phyloP scores from a whole-genome alignment of 805 yeast species.

The Myxozyma melibiosi region DNA sequence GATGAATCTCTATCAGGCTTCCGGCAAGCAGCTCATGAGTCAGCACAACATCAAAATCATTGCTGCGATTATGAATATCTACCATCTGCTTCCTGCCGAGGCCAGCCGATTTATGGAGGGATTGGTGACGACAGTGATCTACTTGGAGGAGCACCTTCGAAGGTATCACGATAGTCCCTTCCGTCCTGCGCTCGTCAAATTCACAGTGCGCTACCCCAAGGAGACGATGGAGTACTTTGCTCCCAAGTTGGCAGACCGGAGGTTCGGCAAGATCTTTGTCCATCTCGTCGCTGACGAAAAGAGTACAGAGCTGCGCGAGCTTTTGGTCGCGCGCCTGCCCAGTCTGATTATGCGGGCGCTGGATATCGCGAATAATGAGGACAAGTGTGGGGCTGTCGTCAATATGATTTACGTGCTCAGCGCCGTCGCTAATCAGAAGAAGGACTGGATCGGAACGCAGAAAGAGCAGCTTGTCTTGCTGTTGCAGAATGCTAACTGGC shows the following conservation, averaged over 20 bases:
- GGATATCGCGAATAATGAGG: constrained; percentile 55
- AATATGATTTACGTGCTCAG: constrained; percentile 68
- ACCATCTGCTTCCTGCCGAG: constrained; percentile 87
- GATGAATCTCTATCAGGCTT: constrained; percentile 67
- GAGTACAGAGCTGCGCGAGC: constrained; percentile 59
- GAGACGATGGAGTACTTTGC: constrained; percentile 73
- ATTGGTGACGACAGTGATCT: constrained; percentile 71
- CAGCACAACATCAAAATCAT: constrained; percentile 85
- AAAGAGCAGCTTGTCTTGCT: constrained; percentile 41
- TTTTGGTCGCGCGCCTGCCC: constrained; percentile 56
- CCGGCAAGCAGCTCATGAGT: constrained; percentile 76
- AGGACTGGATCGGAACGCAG: constrained; percentile 62
- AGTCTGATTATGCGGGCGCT: constrained; percentile 52
- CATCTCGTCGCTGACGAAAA: constrained; percentile 61
- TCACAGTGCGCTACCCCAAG: constrained; percentile 76
- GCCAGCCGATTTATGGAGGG: constrained; percentile 93
- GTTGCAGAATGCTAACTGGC: constrained; percentile 39
- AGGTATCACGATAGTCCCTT: constrained; percentile 87
- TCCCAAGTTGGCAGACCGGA: constrained; percentile 65
- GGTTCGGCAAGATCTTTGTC: constrained; percentile 66
- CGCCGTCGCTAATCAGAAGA: constrained; percentile 52
- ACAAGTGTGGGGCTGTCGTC: constrained; percentile 58
- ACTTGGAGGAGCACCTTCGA: constrained; percentile 78
- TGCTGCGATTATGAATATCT: constrained; percentile 85
- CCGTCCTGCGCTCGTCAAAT: constrained; percentile 85